Conservation (phyloP, 148 eudicot species). For the Amaranthus hypochondriacus region DNA sequence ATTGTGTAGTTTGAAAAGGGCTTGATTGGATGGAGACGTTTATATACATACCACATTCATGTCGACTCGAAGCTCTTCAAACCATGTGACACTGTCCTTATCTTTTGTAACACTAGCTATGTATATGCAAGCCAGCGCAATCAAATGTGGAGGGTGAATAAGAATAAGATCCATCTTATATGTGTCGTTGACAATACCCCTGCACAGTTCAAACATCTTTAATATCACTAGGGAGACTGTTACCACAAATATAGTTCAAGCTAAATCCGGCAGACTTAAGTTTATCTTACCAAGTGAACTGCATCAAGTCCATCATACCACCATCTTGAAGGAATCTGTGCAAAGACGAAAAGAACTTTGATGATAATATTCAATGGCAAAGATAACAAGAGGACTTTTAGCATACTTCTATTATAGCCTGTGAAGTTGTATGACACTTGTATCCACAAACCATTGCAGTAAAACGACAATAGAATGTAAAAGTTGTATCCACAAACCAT, state of each 20-base stretch:
- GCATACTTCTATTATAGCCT: too few relatives aligned
- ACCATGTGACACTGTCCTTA: slow-evolving; percentile 86
- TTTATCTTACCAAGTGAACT: slow-evolving; percentile 71
- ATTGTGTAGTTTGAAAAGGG: not conserved
- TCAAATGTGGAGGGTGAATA: slow-evolving; percentile 88
- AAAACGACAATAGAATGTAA: too few relatives aligned
- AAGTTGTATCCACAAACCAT: too few relatives aligned
- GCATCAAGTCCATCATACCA: slow-evolving; percentile 86
- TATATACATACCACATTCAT: slow-evolving; percentile 77
- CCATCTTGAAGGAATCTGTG: slow-evolving; percentile 89
- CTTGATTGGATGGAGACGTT: not conserved
- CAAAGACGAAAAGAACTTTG: not conserved
- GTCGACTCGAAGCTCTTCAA: slow-evolving; percentile 97
- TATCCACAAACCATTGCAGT: too few relatives aligned
- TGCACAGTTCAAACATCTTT: slow-evolving; percentile 21
- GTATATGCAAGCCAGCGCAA: slow-evolving; percentile 92
- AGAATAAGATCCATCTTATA: slow-evolving; percentile 98
- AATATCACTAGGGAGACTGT: not conserved
- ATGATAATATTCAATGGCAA: not conserved
- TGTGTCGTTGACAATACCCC: slow-evolving; percentile 97
- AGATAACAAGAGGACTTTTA: not conserved
- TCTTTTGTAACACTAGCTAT: slow-evolving; percentile 88
- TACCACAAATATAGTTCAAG: not conserved
- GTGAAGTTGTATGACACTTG: too few relatives aligned
- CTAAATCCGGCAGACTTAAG: too few relatives aligned